phyloP scores from a whole-genome alignment of 148 eudicot genomes.

The Cornus kousa region DNA sequence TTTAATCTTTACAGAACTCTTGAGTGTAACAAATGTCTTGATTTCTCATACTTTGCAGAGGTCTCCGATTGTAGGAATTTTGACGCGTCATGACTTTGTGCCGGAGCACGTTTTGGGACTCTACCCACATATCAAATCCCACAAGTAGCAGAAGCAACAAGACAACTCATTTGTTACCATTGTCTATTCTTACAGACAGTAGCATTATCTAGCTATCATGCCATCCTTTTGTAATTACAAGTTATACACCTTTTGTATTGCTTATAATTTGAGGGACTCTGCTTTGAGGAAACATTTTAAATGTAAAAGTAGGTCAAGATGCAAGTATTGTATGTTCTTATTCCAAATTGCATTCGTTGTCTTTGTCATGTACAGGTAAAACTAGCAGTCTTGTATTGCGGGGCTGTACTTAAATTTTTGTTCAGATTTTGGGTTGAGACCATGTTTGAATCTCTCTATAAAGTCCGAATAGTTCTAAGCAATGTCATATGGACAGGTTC shows the following conservation, averaged over 20 bases:
- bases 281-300: neutral
- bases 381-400: too few relatives aligned
- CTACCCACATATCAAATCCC: constrained; percentile 39
- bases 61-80: constrained; percentile 59
- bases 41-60: constrained; percentile 32
- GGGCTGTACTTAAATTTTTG: too few relatives aligned
- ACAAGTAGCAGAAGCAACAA: constrained; percentile 28
- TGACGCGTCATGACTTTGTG: constrained; percentile 77
- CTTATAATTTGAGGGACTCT: neutral
- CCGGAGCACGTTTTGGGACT: constrained; percentile 63
- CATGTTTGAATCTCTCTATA: too few relatives aligned
- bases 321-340: too few relatives aligned
- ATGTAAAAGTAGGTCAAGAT: too few relatives aligned
- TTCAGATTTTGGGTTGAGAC: too few relatives aligned
- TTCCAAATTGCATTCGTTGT: too few relatives aligned
- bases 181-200: neutral
- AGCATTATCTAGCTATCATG: neutral
- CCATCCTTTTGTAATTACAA: neutral
- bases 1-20: neutral
- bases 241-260: too few relatives aligned
- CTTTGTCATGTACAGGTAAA: too few relatives aligned
- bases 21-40: neutral
- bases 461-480: too few relatives aligned
- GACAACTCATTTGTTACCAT: neutral
- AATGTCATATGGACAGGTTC: too few relatives aligned